phyloP scores from a whole-genome alignment of 441 rosid genomes.

The Hura crepitans region DNA sequence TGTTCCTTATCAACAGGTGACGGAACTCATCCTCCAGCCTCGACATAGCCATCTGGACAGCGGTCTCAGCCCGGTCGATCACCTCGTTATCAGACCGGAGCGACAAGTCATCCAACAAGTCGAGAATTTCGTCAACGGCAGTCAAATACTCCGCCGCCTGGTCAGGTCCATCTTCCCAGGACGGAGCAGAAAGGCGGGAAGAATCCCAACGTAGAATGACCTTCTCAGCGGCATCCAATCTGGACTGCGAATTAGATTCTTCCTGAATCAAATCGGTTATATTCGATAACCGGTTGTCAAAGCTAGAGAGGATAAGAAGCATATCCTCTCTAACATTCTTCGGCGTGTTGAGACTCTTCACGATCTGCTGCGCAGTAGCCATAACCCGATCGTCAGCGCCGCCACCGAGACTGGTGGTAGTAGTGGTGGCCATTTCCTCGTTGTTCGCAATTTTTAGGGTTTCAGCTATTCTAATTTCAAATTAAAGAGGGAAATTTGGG shows the following conservation, averaged over 20 bases:
- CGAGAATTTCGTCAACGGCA: conserved; percentile 73
- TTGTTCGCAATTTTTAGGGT: conserved; percentile 16
- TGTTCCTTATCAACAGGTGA: conserved; percentile 63
- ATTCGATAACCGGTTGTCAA: conserved; percentile 91
- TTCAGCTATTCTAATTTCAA: neutral
- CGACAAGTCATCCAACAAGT: conserved; percentile 47
- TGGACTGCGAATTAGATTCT: conserved; percentile 27
- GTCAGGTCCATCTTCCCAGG: conserved; percentile 64
- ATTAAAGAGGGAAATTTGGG: neutral
- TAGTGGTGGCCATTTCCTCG: conserved; percentile 31
- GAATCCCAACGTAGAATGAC: conserved; percentile 53
- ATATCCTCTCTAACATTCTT: conserved; percentile 92
- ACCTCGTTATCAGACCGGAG: conserved; percentile 40
- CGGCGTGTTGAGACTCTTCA: conserved; percentile 83
- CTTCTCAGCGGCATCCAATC: conserved; percentile 41
- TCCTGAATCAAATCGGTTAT: conserved; percentile 58
- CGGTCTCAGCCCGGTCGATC: conserved; percentile 78
- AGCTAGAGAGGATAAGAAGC: conserved; percentile 87
- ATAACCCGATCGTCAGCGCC: conserved; percentile 87
- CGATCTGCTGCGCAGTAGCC: conserved; percentile 97
- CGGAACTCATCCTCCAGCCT: conserved; percentile 88
- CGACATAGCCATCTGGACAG: conserved; percentile 88
- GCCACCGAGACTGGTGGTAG: conserved; percentile 33
- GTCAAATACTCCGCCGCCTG: conserved; percentile 61
- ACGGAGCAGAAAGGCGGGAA: conserved; percentile 35